Base-by-base conservation (phyloP, 257 asterid genomes). In the Nicotiana noctiflora region DNA sequence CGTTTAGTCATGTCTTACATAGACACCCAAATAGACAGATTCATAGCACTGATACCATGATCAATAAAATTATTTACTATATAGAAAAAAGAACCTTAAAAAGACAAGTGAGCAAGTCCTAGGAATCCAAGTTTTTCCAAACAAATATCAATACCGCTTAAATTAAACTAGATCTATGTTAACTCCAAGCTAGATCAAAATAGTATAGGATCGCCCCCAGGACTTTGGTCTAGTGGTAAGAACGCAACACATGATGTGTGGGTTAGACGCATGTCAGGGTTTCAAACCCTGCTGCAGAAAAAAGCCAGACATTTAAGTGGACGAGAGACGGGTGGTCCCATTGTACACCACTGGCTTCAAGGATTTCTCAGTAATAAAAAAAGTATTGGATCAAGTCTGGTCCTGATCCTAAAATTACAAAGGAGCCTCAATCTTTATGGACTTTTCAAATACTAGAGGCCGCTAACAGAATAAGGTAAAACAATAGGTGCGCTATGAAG, bases 401-500 rank as follows among this genome's bases (percentile, higher is more conserved):
- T 27, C 77, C 57, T 19, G 57, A 68, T 68, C 76, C 76, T 68
- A 34, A 19, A 68, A 68, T 68, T 68, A 53, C 34, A 40, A 68
- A 68, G 77, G 32, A 40, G n/a, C 21, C 7, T 2, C 57, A 12
- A 68, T 40, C 55, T 68, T 19, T 68, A 9, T n/a, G 19, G 13
- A n/a, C 31, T 68, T 40, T 62, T 40, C 44, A 68, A 40, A 37
- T 68, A n/a, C 12, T 5, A 19, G 19, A 51, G 55, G 55, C 55
- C 12, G 14, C 55, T 51, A 51, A 51, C 17, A 51, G 14, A 40
- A 51, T 51, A 13, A 51, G 77, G 34, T 40, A 68, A 68, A 68
- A 68, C 57, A 68, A 68, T 37, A 5, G 57, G 40, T 68, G 77
- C 27, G 6, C 77, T 9, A 68, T 37, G 56, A n/a, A 40, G 77